A percentile compares a stretch with the other conserved stretches of the same genome.
Evolutionary conservation across 139 green algal genomes (phyloP).

Genomic region (Chlamydomonas urium): DNA sequence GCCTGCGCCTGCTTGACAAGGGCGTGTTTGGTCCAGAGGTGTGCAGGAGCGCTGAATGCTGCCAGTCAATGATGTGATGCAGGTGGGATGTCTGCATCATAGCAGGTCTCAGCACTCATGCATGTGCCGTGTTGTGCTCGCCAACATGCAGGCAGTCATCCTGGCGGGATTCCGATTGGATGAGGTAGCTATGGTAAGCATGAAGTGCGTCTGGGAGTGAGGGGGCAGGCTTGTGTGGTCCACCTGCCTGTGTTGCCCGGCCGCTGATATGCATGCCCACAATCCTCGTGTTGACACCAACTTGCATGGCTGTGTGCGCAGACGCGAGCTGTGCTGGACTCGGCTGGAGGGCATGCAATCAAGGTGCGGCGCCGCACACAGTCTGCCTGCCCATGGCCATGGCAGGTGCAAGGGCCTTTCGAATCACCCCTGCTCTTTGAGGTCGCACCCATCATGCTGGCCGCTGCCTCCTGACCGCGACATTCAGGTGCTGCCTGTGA

Average conservation of each 20-base stretch:
- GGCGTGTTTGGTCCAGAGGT: conserved; percentile 23
- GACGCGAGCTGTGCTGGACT: conserved; percentile 41
- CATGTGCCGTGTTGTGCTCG: too few species aligned
- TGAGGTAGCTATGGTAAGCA: conserved; percentile 46
- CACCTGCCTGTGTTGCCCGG: too few species aligned
- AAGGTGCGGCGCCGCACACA: conserved; percentile 25
- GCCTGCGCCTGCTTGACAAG: conserved; percentile 14
- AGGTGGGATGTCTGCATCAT: too few species aligned
- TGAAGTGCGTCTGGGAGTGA: neutral
- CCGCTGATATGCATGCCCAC: too few species aligned
- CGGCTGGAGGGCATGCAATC: conserved; percentile 24
- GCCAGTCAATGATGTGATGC: too few species aligned
- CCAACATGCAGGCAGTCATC: conserved; percentile 53
- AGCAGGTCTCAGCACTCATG: too few species aligned
- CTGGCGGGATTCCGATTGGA: conserved; percentile 52
- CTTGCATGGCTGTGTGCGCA: conserved; percentile 4
- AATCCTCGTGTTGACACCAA: too few species aligned
- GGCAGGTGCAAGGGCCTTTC: neutral
- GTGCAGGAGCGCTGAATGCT: too few species aligned
- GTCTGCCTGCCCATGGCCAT: neutral
- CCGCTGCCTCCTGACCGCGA: neutral
- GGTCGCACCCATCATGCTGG: neutral
- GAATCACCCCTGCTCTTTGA: neutral
- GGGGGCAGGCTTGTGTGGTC: neutral
- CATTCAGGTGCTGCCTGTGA: conserved; percentile 32